Percentiles rank a stretch among this genome's conserved stretches.
phyloP scores from a whole-genome alignment of 2,329 filamentous ascomycete species.

The Calonectria leucothoes region DNA sequence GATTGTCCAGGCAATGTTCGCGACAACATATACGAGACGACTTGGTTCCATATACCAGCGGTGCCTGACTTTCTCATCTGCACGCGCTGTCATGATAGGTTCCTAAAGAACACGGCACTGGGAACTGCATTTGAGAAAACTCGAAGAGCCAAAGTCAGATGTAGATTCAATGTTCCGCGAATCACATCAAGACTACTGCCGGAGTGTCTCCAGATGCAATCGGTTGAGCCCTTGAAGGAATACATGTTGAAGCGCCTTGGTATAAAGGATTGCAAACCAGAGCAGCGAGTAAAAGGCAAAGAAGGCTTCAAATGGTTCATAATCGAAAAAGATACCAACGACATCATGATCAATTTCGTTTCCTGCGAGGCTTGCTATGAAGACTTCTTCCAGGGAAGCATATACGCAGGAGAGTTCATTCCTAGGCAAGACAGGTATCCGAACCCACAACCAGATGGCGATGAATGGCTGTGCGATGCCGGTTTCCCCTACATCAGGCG shows the following conservation, averaged over 20 bases:
- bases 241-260: background rate
- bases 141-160: background rate
- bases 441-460: background rate
- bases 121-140: background rate
- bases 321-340: background rate
- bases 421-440: background rate
- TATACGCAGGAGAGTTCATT: slow-evolving; percentile 10
- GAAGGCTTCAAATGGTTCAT: slow-evolving; percentile 9
- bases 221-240: background rate
- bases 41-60: background rate
- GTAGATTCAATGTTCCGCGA: background rate
- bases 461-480: background rate
- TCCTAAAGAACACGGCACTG: background rate
- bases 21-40: background rate
- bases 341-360: slow-evolving; percentile 10
- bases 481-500: background rate
- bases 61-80: slow-evolving; percentile 1
- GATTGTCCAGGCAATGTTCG: background rate
- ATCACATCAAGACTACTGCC: background rate
- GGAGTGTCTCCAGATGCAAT: background rate
- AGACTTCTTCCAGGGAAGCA: background rate
- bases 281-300: background rate
- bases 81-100: background rate
- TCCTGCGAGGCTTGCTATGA: slow-evolving; percentile 9
- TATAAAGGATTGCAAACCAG: background rate